Conservation (phyloP, 768 basidiomycete genomes). For the Hypholoma sublateritium region DNA sequence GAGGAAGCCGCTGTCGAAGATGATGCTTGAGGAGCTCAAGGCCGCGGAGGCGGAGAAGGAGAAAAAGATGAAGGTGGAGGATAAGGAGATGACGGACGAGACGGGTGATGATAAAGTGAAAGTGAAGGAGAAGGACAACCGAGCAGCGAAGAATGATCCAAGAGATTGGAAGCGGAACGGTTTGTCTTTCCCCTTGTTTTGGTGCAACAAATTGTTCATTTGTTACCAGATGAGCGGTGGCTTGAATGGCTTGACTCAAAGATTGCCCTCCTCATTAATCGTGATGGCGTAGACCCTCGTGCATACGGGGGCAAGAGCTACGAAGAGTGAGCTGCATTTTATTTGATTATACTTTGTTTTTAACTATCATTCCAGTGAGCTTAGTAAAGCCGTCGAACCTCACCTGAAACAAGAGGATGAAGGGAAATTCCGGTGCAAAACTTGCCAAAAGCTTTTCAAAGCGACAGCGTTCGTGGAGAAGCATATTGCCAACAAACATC, state of each 20-base stretch:
- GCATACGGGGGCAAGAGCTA: constrained; percentile 88
- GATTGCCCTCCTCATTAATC: constrained; percentile 76
- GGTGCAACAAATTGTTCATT: constrained; percentile 8
- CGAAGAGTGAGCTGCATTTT: constrained; percentile 63
- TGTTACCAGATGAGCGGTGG: constrained; percentile 78
- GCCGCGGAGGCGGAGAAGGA: constrained; percentile 49
- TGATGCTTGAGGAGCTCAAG: constrained; percentile 59
- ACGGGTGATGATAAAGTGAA: constrained; percentile 32
- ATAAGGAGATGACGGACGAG: constrained; percentile 36
- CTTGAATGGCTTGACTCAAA: constrained; percentile 87
- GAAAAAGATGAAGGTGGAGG: constrained; percentile 42
- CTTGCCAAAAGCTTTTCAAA: constrained; percentile 96
- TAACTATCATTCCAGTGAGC: constrained; percentile 56
- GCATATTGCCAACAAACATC: constrained; percentile 94
- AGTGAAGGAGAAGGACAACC: constrained; percentile 29
- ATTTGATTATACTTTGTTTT: neutral
- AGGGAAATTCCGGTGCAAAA: constrained; percentile 95
- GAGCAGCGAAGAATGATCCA: constrained; percentile 32
- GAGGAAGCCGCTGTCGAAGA: constrained; percentile 71
- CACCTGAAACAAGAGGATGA: constrained; percentile 95
- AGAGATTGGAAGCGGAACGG: constrained; percentile 64
- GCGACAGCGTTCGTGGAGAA: constrained; percentile 97
- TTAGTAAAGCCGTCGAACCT: constrained; percentile 75
- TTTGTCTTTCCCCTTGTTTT: constrained; percentile 31
- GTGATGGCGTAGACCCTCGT: constrained; percentile 77